Base-by-base conservation (phyloP, 768 basidiomycete genomes). In the Termitomyces sp. region DNA sequence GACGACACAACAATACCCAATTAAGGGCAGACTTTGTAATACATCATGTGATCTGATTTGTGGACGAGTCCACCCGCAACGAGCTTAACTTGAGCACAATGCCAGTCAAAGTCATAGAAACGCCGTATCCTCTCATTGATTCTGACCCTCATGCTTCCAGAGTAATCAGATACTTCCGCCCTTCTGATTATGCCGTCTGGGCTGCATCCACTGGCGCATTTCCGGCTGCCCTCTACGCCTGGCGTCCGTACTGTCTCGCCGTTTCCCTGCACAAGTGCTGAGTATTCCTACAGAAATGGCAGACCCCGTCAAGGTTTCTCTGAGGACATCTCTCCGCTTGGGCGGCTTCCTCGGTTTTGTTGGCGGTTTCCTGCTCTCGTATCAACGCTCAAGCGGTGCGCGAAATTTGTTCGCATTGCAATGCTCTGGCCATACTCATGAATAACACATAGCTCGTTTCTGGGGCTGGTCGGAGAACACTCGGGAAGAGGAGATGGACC, bases 401-500 rank as follows among this genome's bases (percentile, higher is more conserved):
- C 77, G 42, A 51, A 67, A 62, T 53, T 58, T 62, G 37, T 50
- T 45, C 26, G 43, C 15, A 32, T 42, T 8, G 22, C 14, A 35
- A 22, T 15, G 28, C 21, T 8, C 19, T 22, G 17, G 26, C 32
- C 5, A 9, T 32, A 21, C n/a, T 53, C 34, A 48, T 34, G 47
- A 22, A 57, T 53, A 28, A 46, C 51, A 50, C 38, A 11, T 64
- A 93, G 90, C 82, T 66, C 92, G 93, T n/a, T 91, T 96, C 77
- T 94, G 90, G 91, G 93, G 93, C 50, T 95, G 92, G 93, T 74
- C 83, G 6, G 93, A 96, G 72, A 96, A 96, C 72, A 81, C 83
- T 60, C 77, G 82, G 15, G 96, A 98, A 69, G 81, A 88, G 60
- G 81, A 81, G 49, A 78, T 75, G 70, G 96, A 98, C 67, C 65